Evolutionary conservation across 2,329 filamentous ascomycete species (phyloP), one percentile per base, ranked within the genome.

Genomic region (Volutella citrinella): DNA sequence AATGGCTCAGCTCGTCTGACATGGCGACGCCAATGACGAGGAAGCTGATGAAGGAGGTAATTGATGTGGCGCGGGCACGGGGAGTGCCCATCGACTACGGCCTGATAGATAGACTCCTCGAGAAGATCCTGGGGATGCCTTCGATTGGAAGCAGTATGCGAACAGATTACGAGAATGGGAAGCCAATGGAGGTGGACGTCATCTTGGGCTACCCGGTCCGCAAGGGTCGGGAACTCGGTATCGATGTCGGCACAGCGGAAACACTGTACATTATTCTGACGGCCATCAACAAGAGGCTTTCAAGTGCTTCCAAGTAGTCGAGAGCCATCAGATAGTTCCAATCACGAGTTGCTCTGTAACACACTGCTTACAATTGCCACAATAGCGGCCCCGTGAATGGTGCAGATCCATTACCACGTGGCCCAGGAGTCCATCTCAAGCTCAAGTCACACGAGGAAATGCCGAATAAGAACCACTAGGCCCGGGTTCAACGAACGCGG

Each of bases 121-220:
- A 61, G 48, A 63, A 67, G 59, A 60, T 76, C 62, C 42, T 70
- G 44, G 30, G 63, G 25, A 54, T 74, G 50, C 66, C 65, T 28
- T 57, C 66, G 1, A 63, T 66, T 19, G 51, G 59, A 11, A 67
- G 64, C 30, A 72, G 69, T 41, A 82, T 82, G 78, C 66, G 74
- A 27, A 59, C 70, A 12, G 78, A 82, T 52, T 78, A 69, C 56
- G 70, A 76, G 45, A 63, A 66, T 13, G 74, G 74, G 1, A 69
- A 69, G 43, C 65, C 64, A 8, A 74, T 82, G 74, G 79, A 83
- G 51, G 59, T 82, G 32, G 78, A 82, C 32, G 73, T 79, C 5
- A 80, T 82, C 32, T 50, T 82, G 10, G 78, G 78, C 0, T 79
- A 80, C 49, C 74, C 77, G 4, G 69, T 80, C 6, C 59, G 65